Conservation (phyloP, 2,329 filamentous ascomycete genomes). For the Epichloe gansuensis region DNA sequence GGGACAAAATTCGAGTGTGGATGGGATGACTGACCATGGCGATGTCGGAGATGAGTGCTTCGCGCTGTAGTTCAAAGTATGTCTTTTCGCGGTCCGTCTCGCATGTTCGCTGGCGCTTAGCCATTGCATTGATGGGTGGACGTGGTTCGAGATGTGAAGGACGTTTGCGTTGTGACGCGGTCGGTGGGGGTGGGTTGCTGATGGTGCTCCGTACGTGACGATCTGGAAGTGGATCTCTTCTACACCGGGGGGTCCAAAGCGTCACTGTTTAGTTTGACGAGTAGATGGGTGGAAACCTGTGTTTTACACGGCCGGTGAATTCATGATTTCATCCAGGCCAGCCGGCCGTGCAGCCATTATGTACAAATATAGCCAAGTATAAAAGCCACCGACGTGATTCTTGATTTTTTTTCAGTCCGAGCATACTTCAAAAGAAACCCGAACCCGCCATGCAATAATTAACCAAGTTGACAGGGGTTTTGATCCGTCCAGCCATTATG, state of each 20-base stretch:
- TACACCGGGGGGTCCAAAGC: too few relatives aligned
- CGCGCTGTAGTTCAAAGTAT: slow-evolving; percentile 68
- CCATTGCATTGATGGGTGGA: background rate
- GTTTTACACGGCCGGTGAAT: background rate
- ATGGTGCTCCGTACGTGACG: too few relatives aligned
- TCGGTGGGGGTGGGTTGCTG: background rate
- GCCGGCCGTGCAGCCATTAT: slow-evolving; percentile 1
- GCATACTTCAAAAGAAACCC: slow-evolving; percentile 7
- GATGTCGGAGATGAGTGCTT: slow-evolving; percentile 59
- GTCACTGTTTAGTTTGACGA: too few relatives aligned
- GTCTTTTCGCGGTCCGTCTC: slow-evolving; percentile 31
- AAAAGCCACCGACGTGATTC: background rate
- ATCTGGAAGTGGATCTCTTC: too few relatives aligned
- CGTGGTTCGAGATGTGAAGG: background rate
- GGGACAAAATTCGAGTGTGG: background rate
- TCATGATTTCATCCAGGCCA: background rate
- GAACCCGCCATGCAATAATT: slow-evolving; percentile 16
- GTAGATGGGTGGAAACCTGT: background rate
- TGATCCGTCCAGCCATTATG: slow-evolving; percentile 22
- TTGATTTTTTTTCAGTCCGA: slow-evolving; percentile 7
- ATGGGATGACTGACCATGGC: slow-evolving; percentile 41
- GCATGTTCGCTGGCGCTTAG: slow-evolving; percentile 6
- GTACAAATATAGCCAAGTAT: background rate
- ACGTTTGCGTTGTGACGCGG: background rate
- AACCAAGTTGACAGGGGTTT: background rate